phyloP scores from a whole-genome alignment of 371 early-diverging fungal genomes.

The Mucor piriformis region DNA sequence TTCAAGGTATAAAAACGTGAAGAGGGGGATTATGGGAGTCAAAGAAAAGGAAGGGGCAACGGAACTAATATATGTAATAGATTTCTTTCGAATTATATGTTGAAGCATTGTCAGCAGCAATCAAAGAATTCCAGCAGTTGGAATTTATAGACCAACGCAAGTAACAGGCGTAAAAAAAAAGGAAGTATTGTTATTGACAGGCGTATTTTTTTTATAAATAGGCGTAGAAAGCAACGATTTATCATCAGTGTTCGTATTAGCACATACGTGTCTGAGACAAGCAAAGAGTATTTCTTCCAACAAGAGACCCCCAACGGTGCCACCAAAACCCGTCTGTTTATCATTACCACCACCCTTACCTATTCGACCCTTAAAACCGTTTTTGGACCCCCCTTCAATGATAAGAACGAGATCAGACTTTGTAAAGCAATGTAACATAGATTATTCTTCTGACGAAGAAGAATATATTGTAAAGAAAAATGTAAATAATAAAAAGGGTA shows the following conservation, averaged over 20 bases:
- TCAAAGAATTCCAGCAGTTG: constrained; percentile 39
- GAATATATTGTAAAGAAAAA: constrained; percentile 18
- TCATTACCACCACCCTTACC: constrained; percentile 40
- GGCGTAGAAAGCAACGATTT: constrained; percentile 18
- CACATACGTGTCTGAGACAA: constrained; percentile 36
- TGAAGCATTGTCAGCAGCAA: constrained; percentile 32
- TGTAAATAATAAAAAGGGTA: constrained; percentile 1
- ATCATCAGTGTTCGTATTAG: constrained; percentile 32
- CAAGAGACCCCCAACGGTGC: constrained; percentile 29
- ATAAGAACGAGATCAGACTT: constrained; percentile 10
- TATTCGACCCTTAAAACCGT: constrained; percentile 19
- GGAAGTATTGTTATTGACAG: neutral
- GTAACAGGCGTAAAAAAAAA: neutral
- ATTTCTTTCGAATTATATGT: constrained; percentile 43
- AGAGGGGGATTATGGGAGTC: neutral
- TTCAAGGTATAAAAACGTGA: constrained; percentile 18
- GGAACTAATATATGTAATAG: constrained; percentile 17
- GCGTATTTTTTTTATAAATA: neutral
- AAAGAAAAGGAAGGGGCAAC: neutral
- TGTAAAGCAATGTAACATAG: neutral
- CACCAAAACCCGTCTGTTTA: constrained; percentile 32
- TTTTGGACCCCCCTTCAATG: neutral
- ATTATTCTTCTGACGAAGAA: constrained; percentile 8
- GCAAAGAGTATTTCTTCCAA: constrained; percentile 27
- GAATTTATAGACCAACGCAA: constrained; percentile 47